Base-by-base conservation (phyloP, 345 rosid genomes). In the Raphanus raphanistrum region DNA sequence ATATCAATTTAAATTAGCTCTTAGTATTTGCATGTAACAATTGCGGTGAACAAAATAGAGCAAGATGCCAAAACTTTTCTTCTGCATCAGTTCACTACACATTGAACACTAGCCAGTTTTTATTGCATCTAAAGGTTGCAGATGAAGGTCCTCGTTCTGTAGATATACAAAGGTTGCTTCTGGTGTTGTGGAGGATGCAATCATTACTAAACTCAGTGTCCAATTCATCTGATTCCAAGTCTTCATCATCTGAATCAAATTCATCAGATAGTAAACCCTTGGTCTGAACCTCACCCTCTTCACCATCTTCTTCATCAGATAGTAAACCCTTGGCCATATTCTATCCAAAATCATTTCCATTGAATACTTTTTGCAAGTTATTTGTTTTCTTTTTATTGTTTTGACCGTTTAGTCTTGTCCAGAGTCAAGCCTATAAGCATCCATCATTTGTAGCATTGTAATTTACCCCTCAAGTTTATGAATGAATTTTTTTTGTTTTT, bases 291-390 rank as follows among this genome's bases (percentile, higher is more conserved):
- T 29, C 67, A 67, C 48, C 43, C 52, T 60, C 74, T 72, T 72
- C 69, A 32, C 71, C 68, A 55, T 84, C 89, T 48, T 21, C 21
- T 45, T n/a, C 77, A 73, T 79, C 79, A 16, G 83, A 38, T 31
- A 70, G 35, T 11, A 33, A 48, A 69, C 68, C 21, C 35, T 58
- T 75, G 50, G 3, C 50, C 50, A 11, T 43, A 43, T 43, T 43
- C n/a, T 4, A 43, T 43, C 50, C 50, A 43, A 43, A n/a, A 43
- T 43, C 50, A 43, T 10, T 4, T 43, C 4, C 50, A 43, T 43
- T 12, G 50, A 41, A 10, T 12, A 43, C 50, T 43, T 5, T 32
- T 38, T 38, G 12, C 12, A 38, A 38, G 3, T 43, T 43, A 43
- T 43, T 43, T 11, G n/a, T 12, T 43, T 43, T 3, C n/a, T 4